These are phyloP conservation scores for Falciphora oryzae DNA, from an alignment of 2,329 filamentous ascomycete species.

Conservation along the genomic window DNA sequence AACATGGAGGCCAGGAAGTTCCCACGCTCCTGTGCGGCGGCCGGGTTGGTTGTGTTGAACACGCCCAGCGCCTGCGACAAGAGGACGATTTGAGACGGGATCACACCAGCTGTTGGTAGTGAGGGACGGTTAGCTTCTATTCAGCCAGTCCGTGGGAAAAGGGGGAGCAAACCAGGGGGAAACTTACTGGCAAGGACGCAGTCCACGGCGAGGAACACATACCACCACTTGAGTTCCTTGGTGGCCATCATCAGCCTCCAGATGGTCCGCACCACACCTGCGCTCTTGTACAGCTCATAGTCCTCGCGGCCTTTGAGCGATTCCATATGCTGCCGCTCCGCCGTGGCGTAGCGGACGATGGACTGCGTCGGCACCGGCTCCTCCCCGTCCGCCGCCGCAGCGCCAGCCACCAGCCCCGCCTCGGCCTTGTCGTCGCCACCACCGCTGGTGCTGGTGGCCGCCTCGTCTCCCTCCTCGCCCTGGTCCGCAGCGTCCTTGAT, in stretches of 20 bases:
- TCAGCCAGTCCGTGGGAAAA: background rate
- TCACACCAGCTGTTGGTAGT: constrained; percentile 19
- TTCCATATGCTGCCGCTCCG: constrained; percentile 12
- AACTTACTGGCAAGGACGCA: background rate
- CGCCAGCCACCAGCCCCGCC: background rate
- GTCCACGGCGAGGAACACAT: constrained; percentile 2
- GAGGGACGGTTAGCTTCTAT: background rate
- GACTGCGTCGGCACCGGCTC: constrained; percentile 16
- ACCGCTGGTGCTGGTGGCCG: background rate
- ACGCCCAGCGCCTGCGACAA: constrained; percentile 35
- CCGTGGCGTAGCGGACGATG: constrained; percentile 17
- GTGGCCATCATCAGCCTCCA: constrained; percentile 13
- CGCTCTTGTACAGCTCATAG: constrained; percentile 15
- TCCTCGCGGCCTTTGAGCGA: constrained; percentile 17
- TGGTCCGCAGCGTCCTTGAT: constrained; percentile 3
- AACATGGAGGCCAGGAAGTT: constrained; percentile 54
- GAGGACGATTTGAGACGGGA: constrained; percentile 38
- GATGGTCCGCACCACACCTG: constrained; percentile 15
- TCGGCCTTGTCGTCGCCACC: background rate
- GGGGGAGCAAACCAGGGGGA: background rate
- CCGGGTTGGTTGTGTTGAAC: constrained; percentile 25
- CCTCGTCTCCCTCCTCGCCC: background rate
- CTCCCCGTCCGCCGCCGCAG: constrained; percentile 4
- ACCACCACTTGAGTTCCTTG: constrained; percentile 16
- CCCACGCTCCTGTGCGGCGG: constrained; percentile 30